phyloP scores from a whole-genome alignment of 441 rosid genomes.

The Adansonia grandidieri region DNA sequence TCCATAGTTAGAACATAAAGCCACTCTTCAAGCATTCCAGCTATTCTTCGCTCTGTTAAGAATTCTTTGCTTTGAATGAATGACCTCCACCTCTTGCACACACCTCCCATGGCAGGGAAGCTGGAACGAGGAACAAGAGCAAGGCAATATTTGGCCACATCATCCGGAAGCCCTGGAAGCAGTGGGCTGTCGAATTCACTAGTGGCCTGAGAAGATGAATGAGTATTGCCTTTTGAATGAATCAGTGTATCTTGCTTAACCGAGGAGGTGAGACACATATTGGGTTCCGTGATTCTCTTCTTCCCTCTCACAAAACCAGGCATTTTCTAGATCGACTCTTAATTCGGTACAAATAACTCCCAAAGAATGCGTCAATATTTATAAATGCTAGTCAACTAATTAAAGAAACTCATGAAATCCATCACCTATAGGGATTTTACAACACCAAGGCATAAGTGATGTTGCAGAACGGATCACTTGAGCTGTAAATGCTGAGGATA shows the following conservation, averaged over 20 bases:
- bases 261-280: conserved; percentile 41
- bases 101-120: conserved; percentile 82
- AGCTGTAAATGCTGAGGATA: conserved; percentile 54
- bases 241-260: conserved; percentile 32
- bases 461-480: conserved; percentile 64
- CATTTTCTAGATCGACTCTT: conserved; percentile 38
- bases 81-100: conserved; percentile 91
- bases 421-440: conserved; percentile 79
- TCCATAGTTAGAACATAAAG: conserved; percentile 73
- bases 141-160: conserved; percentile 75
- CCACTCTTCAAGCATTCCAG: conserved; percentile 84
- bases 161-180: conserved; percentile 89
- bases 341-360: conserved; percentile 38
- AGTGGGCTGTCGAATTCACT: conserved; percentile 50
- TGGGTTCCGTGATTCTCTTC: conserved; percentile 51
- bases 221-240: conserved; percentile 43
- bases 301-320: conserved; percentile 51
- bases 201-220: conserved; percentile 39
- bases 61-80: conserved; percentile 83
- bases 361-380: conserved; percentile 31
- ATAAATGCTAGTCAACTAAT: conserved; percentile 28
- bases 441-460: conserved; percentile 74
- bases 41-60: conserved; percentile 66
- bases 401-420: conserved; percentile 74
- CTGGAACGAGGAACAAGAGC: conserved; percentile 80